A percentile compares a stretch with the other conserved stretches of the same genome.
Evolutionary conservation across 352 stramenopile genomes (phyloP).

Genomic region (Phytophthora meadii): DNA sequence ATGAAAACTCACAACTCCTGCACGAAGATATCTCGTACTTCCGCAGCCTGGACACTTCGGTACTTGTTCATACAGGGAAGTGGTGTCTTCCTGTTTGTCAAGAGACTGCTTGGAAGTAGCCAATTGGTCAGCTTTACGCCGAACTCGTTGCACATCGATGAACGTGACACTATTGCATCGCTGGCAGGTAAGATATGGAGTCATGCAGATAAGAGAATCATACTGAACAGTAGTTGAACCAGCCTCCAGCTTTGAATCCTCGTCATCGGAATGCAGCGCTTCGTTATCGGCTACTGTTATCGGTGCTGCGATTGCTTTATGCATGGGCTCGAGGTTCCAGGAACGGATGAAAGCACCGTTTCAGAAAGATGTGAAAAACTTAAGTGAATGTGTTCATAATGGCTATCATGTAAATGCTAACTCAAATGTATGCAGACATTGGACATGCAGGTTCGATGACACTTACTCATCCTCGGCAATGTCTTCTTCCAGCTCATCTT

Average conservation of each 20-base stretch:
- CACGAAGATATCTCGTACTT: slow-evolving; percentile 72
- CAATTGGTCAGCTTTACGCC: slow-evolving; percentile 32
- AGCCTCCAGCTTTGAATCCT: slow-evolving; percentile 1
- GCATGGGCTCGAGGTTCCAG: slow-evolving; percentile 14
- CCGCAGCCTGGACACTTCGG: slow-evolving; percentile 69
- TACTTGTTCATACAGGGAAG: slow-evolving; percentile 59
- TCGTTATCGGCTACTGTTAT: neutral
- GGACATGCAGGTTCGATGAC: neutral
- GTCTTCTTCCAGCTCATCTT: slow-evolving; percentile 85
- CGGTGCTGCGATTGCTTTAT: slow-evolving; percentile 1
- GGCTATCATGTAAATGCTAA: neutral
- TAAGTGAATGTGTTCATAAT: slow-evolving; percentile 8
- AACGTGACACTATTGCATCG: slow-evolving; percentile 84
- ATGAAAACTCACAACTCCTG: slow-evolving; percentile 78
- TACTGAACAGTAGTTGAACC: slow-evolving; percentile 5
- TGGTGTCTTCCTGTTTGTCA: slow-evolving; percentile 23
- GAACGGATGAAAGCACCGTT: slow-evolving; percentile 7
- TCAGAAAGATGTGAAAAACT: neutral
- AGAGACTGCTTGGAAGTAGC: slow-evolving; percentile 1
- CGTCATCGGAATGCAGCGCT: neutral
- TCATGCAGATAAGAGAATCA: slow-evolving; percentile 43
- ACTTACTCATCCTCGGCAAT: slow-evolving; percentile 73
- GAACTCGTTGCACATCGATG: slow-evolving; percentile 66
- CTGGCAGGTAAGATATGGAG: slow-evolving; percentile 79
- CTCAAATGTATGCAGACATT: slow-evolving; percentile 7